Percentiles rank a stretch among this genome's conserved stretches.
Evolutionary conservation across 225 moss, liverwort and hornwort species (phyloP).

Genomic region (Pseudoscleropodium purum): DNA sequence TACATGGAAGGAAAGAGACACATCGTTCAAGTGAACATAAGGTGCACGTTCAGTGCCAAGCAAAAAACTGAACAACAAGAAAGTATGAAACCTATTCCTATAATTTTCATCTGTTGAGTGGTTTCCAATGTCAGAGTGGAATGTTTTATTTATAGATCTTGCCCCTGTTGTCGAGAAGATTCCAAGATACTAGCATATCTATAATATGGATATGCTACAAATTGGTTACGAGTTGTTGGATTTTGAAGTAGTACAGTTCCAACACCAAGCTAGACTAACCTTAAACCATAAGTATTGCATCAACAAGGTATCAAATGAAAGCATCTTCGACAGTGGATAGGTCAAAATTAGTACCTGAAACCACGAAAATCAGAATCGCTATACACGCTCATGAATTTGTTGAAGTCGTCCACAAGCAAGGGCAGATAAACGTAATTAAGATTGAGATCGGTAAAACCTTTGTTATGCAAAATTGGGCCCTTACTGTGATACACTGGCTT

Average conservation of each 20-base stretch:
- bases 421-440: constrained; percentile 83
- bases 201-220: background rate
- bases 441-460: constrained; percentile 43
- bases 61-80: background rate
- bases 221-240: background rate
- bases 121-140: background rate
- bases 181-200: background rate
- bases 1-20: background rate
- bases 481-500: constrained; percentile 89
- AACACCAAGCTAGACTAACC: background rate
- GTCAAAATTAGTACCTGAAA: constrained; percentile 36
- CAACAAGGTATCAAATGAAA: background rate
- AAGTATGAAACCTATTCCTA: background rate
- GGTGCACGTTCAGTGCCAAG: background rate
- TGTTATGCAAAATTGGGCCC: constrained; percentile 70
- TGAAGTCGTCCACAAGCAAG: constrained; percentile 66
- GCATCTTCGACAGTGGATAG: background rate
- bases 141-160: no score
- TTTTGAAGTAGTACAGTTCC: background rate
- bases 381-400: constrained; percentile 60
- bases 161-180: background rate
- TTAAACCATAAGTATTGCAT: background rate
- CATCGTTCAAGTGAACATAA: background rate
- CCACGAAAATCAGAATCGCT: constrained; percentile 52
- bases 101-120: background rate